A percentile compares a stretch with the other conserved stretches of the same genome.
These are phyloP conservation scores for Leishmania aethiopica DNA, from an alignment of 208 protist species.

Conservation along the genomic window DNA sequence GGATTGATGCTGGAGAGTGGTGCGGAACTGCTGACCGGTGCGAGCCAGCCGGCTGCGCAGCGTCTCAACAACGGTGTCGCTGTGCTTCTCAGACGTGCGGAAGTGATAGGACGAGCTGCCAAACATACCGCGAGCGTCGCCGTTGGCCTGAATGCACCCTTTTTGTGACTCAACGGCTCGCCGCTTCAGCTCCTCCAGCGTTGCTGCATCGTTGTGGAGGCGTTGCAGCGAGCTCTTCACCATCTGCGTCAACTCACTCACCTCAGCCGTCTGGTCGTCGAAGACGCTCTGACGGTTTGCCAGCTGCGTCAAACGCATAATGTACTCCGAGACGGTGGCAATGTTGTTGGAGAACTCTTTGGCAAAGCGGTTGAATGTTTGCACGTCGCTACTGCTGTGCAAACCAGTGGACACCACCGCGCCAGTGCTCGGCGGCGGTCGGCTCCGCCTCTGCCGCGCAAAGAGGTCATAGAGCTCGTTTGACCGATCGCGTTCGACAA, in stretches of 20 bases:
- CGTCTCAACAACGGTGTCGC: conserved; percentile 77
- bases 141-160: conserved; percentile 1
- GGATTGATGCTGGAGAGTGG: conserved; percentile 79
- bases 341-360: conserved; percentile 82
- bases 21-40: conserved; percentile 86
- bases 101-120: conserved; percentile 23
- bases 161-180: conserved; percentile 63
- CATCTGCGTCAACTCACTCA: conserved; percentile 76
- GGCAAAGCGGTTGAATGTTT: conserved; percentile 83
- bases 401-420: conserved; percentile 24
- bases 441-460: conserved; percentile 22
- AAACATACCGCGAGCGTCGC: conserved; percentile 12
- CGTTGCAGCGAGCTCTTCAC: conserved; percentile 80
- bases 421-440: neutral
- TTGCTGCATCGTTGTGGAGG: conserved; percentile 78
- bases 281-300: conserved; percentile 85
- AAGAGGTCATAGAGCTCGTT: conserved; percentile 58
- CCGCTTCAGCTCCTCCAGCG: conserved; percentile 79
- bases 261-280: conserved; percentile 86
- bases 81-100: conserved; percentile 42
- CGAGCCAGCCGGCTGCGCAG: conserved; percentile 69
- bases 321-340: conserved; percentile 77
- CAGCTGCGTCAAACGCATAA: conserved; percentile 83
- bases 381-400: conserved; percentile 73
- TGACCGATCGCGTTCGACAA: conserved; percentile 46